These are phyloP conservation scores for Mycena albidolilacea DNA, from an alignment of 768 basidiomycete species.

Conservation along the genomic window DNA sequence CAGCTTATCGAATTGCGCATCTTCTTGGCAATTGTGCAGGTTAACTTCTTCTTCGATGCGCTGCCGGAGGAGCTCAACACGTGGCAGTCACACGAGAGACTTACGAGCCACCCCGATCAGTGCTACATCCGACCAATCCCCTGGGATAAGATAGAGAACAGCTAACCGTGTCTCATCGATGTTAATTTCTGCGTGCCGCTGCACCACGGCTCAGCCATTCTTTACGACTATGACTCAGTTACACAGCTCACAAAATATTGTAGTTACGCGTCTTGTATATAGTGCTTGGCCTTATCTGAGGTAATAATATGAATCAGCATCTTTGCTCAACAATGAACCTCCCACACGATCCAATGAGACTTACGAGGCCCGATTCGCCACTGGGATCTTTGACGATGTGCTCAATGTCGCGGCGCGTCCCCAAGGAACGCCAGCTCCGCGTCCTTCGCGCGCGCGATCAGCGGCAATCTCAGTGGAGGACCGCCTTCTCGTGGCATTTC, in stretches of 20 bases:
- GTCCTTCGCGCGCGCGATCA: slow-evolving; percentile 7
- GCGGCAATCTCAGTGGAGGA: not conserved
- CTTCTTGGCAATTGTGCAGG: not conserved
- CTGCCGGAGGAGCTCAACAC: not conserved
- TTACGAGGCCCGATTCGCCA: slow-evolving; percentile 9
- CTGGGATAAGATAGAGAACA: not conserved
- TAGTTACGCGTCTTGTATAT: no score
- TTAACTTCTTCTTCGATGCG: not conserved
- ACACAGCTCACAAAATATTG: no score
- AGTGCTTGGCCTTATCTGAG: no score
- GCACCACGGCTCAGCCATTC: no score
- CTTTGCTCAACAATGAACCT: no score
- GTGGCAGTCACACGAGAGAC: not conserved
- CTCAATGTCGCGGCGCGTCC: not conserved
- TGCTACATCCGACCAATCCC: not conserved
- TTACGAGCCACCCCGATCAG: not conserved
- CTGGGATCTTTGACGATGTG: slow-evolving; percentile 12
- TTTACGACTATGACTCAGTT: no score
- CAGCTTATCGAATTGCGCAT: not conserved
- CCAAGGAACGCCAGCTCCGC: not conserved
- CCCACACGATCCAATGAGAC: not conserved
- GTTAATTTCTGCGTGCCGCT: no score
- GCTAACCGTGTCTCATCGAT: no score
- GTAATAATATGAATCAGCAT: no score
- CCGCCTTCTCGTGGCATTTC: slow-evolving; percentile 15